Evolutionary conservation across 495 filamentous ascomycete species (phyloP).

Genomic region (Massariosphaeria phaeospora): DNA sequence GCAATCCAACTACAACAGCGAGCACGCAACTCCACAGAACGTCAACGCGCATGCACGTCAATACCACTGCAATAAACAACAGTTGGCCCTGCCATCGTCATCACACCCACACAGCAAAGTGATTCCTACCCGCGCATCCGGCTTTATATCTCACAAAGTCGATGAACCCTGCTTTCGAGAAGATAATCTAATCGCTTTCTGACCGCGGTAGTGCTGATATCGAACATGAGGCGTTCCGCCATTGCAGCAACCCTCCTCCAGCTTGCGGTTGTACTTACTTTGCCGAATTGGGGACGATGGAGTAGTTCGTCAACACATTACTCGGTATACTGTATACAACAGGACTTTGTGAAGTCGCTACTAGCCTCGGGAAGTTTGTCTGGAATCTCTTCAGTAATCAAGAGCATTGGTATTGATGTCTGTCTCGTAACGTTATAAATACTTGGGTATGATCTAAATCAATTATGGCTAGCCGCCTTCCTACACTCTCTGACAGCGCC

Average conservation of each 20-base stretch:
- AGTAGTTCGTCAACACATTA: too few relatives aligned
- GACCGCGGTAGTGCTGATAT: constrained; percentile 31
- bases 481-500: too few relatives aligned
- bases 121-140: constrained; percentile 21
- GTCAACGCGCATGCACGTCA: not conserved
- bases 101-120: not conserved
- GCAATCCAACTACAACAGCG: not conserved
- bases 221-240: constrained; percentile 37
- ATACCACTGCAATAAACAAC: not conserved
- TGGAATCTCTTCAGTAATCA: too few relatives aligned
- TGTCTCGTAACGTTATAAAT: too few relatives aligned
- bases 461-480: too few relatives aligned
- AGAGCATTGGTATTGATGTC: too few relatives aligned
- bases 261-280: constrained; percentile 18
- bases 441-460: too few relatives aligned
- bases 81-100: not conserved
- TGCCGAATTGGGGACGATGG: too few relatives aligned
- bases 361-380: too few relatives aligned
- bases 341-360: too few relatives aligned
- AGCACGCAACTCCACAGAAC: not conserved
- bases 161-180: constrained; percentile 51
- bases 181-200: constrained; percentile 41
- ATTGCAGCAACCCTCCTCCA: constrained; percentile 33
- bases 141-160: constrained; percentile 50
- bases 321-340: too few relatives aligned